phyloP scores from a whole-genome alignment of 164 flowering plant species.

The Aristolochia californica region DNA sequence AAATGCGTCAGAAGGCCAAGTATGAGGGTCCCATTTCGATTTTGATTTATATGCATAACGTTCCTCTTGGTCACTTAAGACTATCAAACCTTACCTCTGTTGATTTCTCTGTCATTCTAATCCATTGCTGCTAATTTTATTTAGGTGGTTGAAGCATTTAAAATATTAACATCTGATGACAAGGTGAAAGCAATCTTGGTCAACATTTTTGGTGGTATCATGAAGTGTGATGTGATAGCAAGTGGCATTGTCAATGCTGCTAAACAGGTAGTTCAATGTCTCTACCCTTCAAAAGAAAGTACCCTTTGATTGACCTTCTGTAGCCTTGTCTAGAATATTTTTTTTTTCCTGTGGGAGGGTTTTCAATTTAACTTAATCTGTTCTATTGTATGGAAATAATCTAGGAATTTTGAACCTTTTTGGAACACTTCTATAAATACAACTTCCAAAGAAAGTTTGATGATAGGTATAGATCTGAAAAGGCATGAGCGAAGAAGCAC shows the following conservation, averaged over 20 bases:
- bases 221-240: constrained; percentile 98
- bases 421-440: too few species aligned
- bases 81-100: background rate
- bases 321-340: background rate
- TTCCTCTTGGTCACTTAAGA: too few species aligned
- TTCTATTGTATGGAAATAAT: too few species aligned
- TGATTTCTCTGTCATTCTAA: background rate
- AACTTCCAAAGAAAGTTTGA: too few species aligned
- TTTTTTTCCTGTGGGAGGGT: background rate
- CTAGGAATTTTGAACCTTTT: too few species aligned
- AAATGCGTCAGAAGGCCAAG: constrained; percentile 97
- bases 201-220: constrained; percentile 97
- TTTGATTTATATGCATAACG: background rate
- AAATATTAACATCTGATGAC: constrained; percentile 91
- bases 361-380: too few species aligned
- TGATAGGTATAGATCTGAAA: too few species aligned
- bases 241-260: constrained; percentile 99
- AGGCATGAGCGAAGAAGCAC: too few species aligned
- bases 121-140: background rate
- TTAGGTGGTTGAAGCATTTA: constrained; percentile 97
- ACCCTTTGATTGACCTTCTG: background rate
- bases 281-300: too few species aligned
- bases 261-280: constrained; percentile 36
- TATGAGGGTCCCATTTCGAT: constrained; percentile 7
- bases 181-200: constrained; percentile 97